These are phyloP conservation scores for Kwoniella sp. DNA, from an alignment of 768 basidiomycete species.

Conservation along the genomic window DNA sequence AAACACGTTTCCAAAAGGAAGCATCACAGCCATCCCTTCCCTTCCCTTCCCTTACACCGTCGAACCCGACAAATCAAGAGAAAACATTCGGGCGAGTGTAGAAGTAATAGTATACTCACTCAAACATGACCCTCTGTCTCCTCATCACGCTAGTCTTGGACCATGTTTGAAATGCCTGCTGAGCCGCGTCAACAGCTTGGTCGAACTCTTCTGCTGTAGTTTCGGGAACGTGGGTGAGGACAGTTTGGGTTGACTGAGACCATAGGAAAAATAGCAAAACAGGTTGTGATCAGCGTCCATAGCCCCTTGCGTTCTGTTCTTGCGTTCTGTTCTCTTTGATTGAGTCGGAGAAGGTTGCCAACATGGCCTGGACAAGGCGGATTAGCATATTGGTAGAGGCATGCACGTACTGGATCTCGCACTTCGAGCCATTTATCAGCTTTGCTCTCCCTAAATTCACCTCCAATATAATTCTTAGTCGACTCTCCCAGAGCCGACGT, in stretches of 20 bases:
- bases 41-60: too few relatives aligned
- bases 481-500: constrained; percentile 80
- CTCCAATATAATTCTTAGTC: constrained; percentile 90
- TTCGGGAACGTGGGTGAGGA: constrained; percentile 87
- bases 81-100: background rate
- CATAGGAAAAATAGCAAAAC: background rate
- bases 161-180: constrained; percentile 85
- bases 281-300: too few relatives aligned
- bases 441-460: constrained; percentile 82
- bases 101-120: constrained; percentile 62
- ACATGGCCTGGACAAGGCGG: too few relatives aligned
- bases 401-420: constrained; percentile 81
- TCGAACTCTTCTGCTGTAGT: constrained; percentile 79
- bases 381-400: too few relatives aligned
- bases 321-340: too few relatives aligned
- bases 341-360: too few relatives aligned
- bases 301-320: too few relatives aligned
- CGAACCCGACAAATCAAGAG: too few relatives aligned
- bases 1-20: background rate
- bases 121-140: constrained; percentile 82
- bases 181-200: constrained; percentile 78
- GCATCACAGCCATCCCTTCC: too few relatives aligned
- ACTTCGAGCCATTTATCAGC: constrained; percentile 80
- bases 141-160: constrained; percentile 78
- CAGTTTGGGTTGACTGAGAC: constrained; percentile 78